These are phyloP conservation scores for Solanum ahanhuiri DNA, from an alignment of 257 asterid species.

Conservation along the genomic window DNA sequence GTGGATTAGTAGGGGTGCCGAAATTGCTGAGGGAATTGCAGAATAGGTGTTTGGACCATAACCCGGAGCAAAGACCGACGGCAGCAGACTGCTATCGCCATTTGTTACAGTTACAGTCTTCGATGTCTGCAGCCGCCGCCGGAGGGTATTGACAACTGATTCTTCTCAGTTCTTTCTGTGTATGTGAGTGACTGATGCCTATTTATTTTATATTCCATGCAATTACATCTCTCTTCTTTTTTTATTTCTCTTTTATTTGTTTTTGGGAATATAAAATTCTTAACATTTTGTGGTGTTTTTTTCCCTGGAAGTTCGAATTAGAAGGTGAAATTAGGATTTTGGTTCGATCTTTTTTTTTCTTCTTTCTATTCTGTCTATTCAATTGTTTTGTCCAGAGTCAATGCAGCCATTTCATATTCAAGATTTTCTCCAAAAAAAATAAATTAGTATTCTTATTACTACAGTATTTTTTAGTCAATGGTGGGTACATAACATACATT, in stretches of 20 bases:
- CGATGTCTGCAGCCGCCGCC: slow-evolving; percentile 30
- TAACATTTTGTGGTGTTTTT: neutral
- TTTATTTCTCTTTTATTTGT: neutral
- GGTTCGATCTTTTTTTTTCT: neutral
- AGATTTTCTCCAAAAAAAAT: neutral
- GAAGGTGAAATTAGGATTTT: neutral
- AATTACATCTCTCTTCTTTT: neutral
- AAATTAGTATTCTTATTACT: neutral
- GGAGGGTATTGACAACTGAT: slow-evolving; percentile 14
- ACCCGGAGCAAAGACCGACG: slow-evolving; percentile 44
- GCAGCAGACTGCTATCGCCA: slow-evolving; percentile 55
- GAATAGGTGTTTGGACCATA: slow-evolving; percentile 38
- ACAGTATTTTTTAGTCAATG: neutral
- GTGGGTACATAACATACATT: neutral
- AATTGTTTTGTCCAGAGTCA: neutral
- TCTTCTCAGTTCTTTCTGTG: neutral
- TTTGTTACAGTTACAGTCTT: slow-evolving; percentile 42
- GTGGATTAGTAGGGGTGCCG: slow-evolving; percentile 32
- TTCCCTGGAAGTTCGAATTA: neutral
- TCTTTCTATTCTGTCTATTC: neutral
- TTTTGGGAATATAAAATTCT: neutral
- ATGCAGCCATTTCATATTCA: neutral
- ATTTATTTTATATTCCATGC: slow-evolving; percentile 1
- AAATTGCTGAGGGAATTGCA: slow-evolving; percentile 32
- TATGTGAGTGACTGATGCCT: slow-evolving; percentile 9